Conservation (phyloP, 805 yeast species). For the Yarrowia divulgata region DNA sequence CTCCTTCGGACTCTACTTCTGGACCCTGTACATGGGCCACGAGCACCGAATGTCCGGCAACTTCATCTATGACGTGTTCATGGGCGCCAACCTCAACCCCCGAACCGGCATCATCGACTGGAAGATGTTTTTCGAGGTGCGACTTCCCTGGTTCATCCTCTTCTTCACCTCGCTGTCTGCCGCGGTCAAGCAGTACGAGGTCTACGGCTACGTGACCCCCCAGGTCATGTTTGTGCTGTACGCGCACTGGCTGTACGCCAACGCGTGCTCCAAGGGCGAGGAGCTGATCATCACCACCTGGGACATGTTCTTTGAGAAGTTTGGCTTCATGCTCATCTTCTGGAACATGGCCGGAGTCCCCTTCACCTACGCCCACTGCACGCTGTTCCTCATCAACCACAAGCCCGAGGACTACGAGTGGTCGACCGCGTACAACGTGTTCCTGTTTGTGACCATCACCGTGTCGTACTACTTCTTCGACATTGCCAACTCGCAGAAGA, state of each 20-base stretch:
- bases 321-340: conserved; percentile 98
- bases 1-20: conserved; percentile 72
- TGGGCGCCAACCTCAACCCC: conserved; percentile 98
- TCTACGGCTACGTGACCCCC: conserved; percentile 77
- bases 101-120: conserved; percentile 90
- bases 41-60: conserved; percentile 93
- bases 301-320: conserved; percentile 99
- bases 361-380: conserved; percentile 94
- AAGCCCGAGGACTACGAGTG: conserved; percentile 82
- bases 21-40: conserved; percentile 71
- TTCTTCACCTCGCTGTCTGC: conserved; percentile 78
- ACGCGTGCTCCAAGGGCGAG: conserved; percentile 97
- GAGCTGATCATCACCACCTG: conserved; percentile 96
- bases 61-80: conserved; percentile 85
- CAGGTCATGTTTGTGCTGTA: conserved; percentile 75
- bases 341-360: conserved; percentile 99
- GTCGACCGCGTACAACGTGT: conserved; percentile 65
- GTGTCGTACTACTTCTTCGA: conserved; percentile 91
- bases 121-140: conserved; percentile 97
- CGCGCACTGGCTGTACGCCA: conserved; percentile 94
- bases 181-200: conserved; percentile 78
- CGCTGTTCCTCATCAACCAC: conserved; percentile 81
- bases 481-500: conserved; percentile 94
- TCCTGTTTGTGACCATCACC: conserved; percentile 64
- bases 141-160: conserved; percentile 95